Percentiles rank a stretch among this genome's conserved stretches.
Conservation (phyloP, 345 rosid genomes). For the Pistacia vera region DNA sequence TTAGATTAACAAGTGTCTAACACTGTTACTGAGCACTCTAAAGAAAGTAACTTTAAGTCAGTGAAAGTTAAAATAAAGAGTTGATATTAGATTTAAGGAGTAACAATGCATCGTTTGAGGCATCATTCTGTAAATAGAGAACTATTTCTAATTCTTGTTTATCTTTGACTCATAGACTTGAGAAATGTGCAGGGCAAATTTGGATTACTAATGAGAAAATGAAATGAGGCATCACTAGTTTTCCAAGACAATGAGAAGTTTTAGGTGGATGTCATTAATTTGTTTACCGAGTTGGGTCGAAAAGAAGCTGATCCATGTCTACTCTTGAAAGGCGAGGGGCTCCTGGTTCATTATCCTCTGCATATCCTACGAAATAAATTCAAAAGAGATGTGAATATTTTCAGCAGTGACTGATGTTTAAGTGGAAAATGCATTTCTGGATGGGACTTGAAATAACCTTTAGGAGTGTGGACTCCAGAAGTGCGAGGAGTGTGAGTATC, state of each 20-base stretch:
- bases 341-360: constrained; percentile 35
- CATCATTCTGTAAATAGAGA: not conserved
- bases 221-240: not conserved
- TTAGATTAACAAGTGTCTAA: too few species aligned
- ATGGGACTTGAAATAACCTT: constrained; percentile 47
- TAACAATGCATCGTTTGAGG: not conserved
- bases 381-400: constrained; percentile 6
- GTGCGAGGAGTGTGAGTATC: constrained; percentile 45
- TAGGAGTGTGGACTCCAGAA: constrained; percentile 61
- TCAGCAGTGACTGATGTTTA: constrained; percentile 23
- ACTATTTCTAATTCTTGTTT: not conserved
- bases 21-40: too few species aligned
- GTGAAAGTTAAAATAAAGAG: not conserved
- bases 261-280: not conserved
- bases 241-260: not conserved
- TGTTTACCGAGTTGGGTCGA: constrained; percentile 65
- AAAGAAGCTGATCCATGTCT: constrained; percentile 56
- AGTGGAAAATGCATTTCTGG: not conserved
- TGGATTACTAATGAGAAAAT: not conserved
- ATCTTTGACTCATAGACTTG: not conserved
- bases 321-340: constrained; percentile 55
- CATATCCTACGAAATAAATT: constrained; percentile 42
- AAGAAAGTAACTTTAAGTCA: not conserved
- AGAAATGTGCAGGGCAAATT: not conserved
- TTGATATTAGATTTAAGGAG: not conserved